Conservation (phyloP, 1,139 yeast species). For the Nakaseomyces nivariensis region DNA sequence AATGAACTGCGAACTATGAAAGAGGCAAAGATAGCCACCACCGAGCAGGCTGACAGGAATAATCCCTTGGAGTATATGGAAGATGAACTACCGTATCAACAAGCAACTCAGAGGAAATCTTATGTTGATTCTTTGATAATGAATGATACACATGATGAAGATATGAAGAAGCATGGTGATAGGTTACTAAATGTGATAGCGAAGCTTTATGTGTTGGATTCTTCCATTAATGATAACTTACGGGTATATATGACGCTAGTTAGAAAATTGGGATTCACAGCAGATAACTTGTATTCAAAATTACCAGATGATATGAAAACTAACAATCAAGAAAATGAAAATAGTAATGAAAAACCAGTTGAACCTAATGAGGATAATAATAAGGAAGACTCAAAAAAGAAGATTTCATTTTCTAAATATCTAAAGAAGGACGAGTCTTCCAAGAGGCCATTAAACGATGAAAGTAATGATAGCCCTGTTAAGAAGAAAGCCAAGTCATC, state of each 20-base stretch:
- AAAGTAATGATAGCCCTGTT: constrained; percentile 7
- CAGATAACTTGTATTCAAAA: constrained; percentile 4
- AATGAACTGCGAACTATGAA: constrained; percentile 18
- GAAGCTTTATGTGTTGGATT: constrained; percentile 22
- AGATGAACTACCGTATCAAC: constrained; percentile 19
- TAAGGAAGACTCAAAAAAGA: constrained; percentile 20
- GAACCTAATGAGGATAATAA: neutral
- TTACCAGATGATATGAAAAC: neutral
- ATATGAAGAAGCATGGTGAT: constrained; percentile 8
- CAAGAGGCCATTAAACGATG: constrained; percentile 9
- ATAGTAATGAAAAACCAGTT: neutral
- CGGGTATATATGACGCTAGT: constrained; percentile 11
- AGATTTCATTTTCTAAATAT: constrained; percentile 29
- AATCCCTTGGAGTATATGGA: constrained; percentile 14
- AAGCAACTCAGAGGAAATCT: constrained; percentile 19
- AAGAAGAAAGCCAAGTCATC: neutral
- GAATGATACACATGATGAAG: constrained; percentile 6
- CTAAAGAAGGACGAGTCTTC: constrained; percentile 22
- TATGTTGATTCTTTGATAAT: constrained; percentile 16
- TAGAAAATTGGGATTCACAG: constrained; percentile 9
- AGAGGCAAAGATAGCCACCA: neutral
- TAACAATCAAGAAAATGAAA: neutral
- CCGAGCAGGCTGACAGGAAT: constrained; percentile 3
- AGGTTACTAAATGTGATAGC: constrained; percentile 15
- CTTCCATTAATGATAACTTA: constrained; percentile 19